Percentiles rank a stretch among this genome's conserved stretches.
Evolutionary conservation across 768 basidiomycete species (phyloP).

Genomic region (Brasilioporus rufonigricans): DNA sequence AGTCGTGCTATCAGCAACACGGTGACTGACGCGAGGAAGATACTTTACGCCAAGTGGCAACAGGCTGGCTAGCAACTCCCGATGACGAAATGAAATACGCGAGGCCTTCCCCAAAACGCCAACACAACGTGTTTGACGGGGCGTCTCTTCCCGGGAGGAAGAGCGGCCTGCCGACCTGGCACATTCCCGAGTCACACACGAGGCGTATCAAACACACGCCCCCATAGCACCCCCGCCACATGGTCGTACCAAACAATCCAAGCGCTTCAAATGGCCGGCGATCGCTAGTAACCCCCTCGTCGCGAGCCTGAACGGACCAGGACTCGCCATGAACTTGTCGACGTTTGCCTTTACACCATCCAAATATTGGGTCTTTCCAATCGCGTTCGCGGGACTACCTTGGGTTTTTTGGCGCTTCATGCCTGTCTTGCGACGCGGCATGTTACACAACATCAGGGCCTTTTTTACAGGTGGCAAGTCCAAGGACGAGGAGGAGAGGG

Average conservation of each 20-base stretch:
- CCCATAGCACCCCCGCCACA: slow-evolving; percentile 29
- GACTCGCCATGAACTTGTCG: slow-evolving; percentile 29
- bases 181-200: no score
- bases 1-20: slow-evolving; percentile 13
- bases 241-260: slow-evolving; percentile 25
- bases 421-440: neutral
- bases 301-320: slow-evolving; percentile 22
- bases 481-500: slow-evolving; percentile 23
- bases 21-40: no score
- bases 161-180: no score
- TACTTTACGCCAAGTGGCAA: no score
- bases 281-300: slow-evolving; percentile 9
- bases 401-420: slow-evolving; percentile 22
- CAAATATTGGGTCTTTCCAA: slow-evolving; percentile 26
- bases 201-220: no score
- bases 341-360: slow-evolving; percentile 27
- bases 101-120: slow-evolving; percentile 23
- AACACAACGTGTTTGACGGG: no score
- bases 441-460: neutral
- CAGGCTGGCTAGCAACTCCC: no score
- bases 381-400: slow-evolving; percentile 29
- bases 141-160: no score
- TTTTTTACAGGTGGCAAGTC: slow-evolving; percentile 2
- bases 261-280: slow-evolving; percentile 26
- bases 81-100: slow-evolving; percentile 28